Conservation (phyloP, 2,329 filamentous ascomycete species). For the Leptographium wingfieldii region DNA sequence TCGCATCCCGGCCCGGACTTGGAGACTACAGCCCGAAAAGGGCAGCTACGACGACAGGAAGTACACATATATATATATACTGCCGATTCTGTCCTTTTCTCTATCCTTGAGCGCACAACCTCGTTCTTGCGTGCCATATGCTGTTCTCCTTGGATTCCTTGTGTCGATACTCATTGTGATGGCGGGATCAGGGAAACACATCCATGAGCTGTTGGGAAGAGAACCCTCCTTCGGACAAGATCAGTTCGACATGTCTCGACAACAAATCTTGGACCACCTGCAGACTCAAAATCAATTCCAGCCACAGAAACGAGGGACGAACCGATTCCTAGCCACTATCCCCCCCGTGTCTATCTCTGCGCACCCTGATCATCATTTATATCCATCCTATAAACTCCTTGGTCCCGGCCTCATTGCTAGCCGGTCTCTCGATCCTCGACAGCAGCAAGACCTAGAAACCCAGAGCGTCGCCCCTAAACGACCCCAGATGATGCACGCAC, state of each 20-base stretch:
- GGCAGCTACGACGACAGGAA: too few relatives aligned
- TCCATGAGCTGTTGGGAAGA: too few relatives aligned
- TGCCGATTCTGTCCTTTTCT: neutral
- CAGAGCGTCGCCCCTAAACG: neutral
- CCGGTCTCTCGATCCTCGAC: neutral
- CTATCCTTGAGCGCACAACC: neutral
- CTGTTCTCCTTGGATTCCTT: neutral
- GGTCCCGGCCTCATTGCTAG: neutral
- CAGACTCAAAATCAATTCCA: neutral
- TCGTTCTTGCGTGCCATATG: neutral
- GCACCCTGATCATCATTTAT: neutral
- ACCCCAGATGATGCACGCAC: neutral
- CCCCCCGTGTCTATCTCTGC: neutral
- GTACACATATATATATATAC: too few relatives aligned
- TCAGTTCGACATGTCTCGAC: neutral
- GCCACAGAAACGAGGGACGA: neutral
- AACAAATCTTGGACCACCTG: neutral
- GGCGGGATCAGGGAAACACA: neutral
- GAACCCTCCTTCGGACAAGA: neutral
- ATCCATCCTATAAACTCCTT: neutral
- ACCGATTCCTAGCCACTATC: neutral
- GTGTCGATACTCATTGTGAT: neutral
- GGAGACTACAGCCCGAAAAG: too few relatives aligned
- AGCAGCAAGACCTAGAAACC: neutral
- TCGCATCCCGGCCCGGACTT: too few relatives aligned